Evolutionary conservation across 2,329 filamentous ascomycete species (phyloP), one percentile per base, ranked within the genome.

Genomic region (Aureobasidium subglaciale): DNA sequence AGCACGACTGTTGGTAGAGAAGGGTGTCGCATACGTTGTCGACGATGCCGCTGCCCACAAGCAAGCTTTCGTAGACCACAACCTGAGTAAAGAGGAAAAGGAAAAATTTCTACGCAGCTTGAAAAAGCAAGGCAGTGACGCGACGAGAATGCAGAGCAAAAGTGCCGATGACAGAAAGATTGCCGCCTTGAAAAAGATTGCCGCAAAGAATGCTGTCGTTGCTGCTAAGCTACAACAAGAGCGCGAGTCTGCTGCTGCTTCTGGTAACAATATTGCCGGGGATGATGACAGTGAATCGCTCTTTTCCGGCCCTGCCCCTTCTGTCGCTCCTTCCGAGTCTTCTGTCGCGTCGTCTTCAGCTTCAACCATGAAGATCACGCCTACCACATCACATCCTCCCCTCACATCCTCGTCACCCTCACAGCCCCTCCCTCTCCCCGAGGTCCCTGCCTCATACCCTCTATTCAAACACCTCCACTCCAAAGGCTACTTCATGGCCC

Each of bases 401-500:
- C 67, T 78, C 15, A 58, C 60, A 8, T 13, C 48, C 9, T 46
- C 49, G 5, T 27, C 24, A 10, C 42, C 52, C n/a, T 57, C 59
- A n/a, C 46, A 56, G 20, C 20, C 70, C 10, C 64, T 73, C 2
- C 65, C 56, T 24, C 63, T 54, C 61, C 62, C 54, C 49, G 61
- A 40, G 42, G 56, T 35, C 37, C 73, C 80, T 3, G 70, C 72
- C 16, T 84, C 83, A 2, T 91, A 89, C 63, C 83, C 88, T 2
- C 75, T 97, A 20, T 96, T 90, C 71, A 83, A 82, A 32, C 85
- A 93, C 67, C 76, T 99, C 24, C 88, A 96, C 66, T 77, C 79
- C 7, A 77, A 80, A 16, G 88, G 87, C 48, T 96, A 92, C 72
- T 97, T 87, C 73, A 84, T 93, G 66, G 91, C 90, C 55, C 93